These are phyloP conservation scores for Calocera viscosa DNA, from an alignment of 768 basidiomycete species.

Conservation along the genomic window DNA sequence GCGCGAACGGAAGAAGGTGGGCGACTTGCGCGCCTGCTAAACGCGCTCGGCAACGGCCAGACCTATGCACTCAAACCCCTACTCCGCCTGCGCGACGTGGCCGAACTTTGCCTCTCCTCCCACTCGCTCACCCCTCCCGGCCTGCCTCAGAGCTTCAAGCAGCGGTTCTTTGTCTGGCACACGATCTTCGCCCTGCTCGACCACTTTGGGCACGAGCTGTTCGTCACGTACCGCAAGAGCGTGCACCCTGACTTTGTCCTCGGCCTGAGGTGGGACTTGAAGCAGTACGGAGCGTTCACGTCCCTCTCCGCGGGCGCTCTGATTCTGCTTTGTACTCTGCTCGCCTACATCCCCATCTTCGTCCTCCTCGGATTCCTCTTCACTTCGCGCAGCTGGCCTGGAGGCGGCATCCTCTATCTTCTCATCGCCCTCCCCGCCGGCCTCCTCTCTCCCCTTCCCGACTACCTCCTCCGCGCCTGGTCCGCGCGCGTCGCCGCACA, in stretches of 20 bases:
- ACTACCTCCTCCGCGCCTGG: slow-evolving; percentile 6
- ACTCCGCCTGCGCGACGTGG: not conserved
- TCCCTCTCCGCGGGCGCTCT: not conserved
- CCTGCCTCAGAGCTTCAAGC: not conserved
- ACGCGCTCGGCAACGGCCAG: slow-evolving; percentile 3
- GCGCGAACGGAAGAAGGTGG: not conserved
- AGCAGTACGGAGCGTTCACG: not conserved
- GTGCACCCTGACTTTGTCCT: slow-evolving; percentile 1
- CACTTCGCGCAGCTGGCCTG: not conserved
- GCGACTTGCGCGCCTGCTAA: not conserved
- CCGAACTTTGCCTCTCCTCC: not conserved
- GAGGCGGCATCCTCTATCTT: not conserved
- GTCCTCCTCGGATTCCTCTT: not conserved
- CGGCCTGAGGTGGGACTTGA: slow-evolving; percentile 1
- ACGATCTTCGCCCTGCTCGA: not conserved
- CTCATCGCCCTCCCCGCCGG: not conserved
- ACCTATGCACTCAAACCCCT: not conserved
- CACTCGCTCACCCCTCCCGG: not conserved
- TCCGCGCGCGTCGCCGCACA: not conserved
- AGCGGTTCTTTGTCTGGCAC: not conserved
- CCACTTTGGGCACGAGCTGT: slow-evolving; percentile 1
- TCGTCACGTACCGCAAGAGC: not conserved
- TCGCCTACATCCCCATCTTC: not conserved
- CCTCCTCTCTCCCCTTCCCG: not conserved
- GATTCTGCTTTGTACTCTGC: not conserved